A percentile compares a stretch with the other conserved stretches of the same genome.
phyloP scores from a whole-genome alignment of 345 rosid species.

The Acer saccharum region DNA sequence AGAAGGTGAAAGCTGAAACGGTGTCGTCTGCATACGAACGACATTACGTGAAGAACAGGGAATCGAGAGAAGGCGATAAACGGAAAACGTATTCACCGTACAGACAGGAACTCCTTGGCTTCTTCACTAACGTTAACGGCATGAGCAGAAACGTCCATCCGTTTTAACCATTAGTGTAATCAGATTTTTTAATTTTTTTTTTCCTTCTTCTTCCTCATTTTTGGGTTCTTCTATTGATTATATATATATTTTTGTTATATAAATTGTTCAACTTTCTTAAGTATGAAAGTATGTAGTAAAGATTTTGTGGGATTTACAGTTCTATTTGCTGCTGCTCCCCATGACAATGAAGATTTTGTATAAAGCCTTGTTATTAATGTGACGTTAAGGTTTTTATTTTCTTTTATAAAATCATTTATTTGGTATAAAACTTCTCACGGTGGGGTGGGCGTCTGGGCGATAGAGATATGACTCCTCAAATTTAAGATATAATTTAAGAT shows the following conservation, averaged over 20 bases:
- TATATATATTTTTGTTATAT: not conserved
- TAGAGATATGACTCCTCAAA: too few species aligned
- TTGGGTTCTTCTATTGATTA: not conserved
- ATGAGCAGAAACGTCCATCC: constrained; percentile 76
- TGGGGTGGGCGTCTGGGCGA: too few species aligned
- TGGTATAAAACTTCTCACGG: too few species aligned
- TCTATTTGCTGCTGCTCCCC: not conserved
- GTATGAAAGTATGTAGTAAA: too few species aligned
- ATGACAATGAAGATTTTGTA: too few species aligned
- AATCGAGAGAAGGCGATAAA: constrained; percentile 48
- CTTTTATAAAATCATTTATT: too few species aligned
- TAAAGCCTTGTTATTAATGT: not conserved
- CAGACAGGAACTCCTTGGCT: constrained; percentile 54
- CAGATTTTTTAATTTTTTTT: not conserved
- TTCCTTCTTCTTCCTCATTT: not conserved
- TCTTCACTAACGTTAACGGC: constrained; percentile 65
- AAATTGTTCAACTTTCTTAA: too few species aligned
- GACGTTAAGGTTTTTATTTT: not conserved
- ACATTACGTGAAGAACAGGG: constrained; percentile 56
- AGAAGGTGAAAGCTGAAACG: constrained; percentile 30
- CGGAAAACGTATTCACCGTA: constrained; percentile 71
- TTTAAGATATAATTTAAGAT: too few species aligned
- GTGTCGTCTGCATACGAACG: constrained; percentile 50
- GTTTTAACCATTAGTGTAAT: constrained; percentile 28
- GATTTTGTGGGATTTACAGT: not conserved